Evolutionary conservation across 371 early-diverging fungal species (phyloP).

Genomic region (Mortierella sp.): DNA sequence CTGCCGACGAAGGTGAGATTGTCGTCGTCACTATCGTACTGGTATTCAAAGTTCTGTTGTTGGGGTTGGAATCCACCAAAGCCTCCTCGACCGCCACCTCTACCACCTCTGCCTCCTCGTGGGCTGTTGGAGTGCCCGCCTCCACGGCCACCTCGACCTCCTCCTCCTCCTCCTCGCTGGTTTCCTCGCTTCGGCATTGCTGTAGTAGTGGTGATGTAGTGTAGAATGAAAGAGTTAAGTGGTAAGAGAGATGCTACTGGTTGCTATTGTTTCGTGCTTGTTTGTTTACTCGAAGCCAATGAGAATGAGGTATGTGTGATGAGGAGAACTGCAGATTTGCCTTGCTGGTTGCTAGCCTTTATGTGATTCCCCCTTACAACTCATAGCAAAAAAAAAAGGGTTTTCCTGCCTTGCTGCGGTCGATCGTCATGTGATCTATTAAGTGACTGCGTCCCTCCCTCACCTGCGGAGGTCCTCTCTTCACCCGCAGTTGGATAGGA

Average conservation of each 20-base stretch:
- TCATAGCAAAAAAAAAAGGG: slow-evolving; percentile 5
- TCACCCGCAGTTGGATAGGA: not conserved
- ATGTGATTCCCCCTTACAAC: not conserved
- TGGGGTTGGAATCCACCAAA: slow-evolving; percentile 6
- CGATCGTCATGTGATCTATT: not conserved
- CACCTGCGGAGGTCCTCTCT: not conserved
- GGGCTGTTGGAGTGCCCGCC: slow-evolving; percentile 30
- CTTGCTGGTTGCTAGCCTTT: not conserved
- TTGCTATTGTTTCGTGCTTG: not conserved
- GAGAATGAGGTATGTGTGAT: not conserved
- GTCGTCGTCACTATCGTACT: slow-evolving; percentile 42
- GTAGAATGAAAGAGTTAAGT: not conserved
- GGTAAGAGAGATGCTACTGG: not conserved
- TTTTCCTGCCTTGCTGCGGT: slow-evolving; percentile 6
- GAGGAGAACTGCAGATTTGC: not conserved
- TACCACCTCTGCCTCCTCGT: slow-evolving; percentile 18
- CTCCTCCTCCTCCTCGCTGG: slow-evolving; percentile 27
- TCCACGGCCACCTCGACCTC: slow-evolving; percentile 40
- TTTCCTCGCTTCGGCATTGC: slow-evolving; percentile 43
- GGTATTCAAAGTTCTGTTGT: slow-evolving; percentile 16
- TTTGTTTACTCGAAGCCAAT: not conserved
- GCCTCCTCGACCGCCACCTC: slow-evolving; percentile 10
- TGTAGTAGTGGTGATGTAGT: not conserved
- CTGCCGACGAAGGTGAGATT: slow-evolving; percentile 28
- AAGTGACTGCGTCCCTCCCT: not conserved